These are phyloP conservation scores for Gracilaria domingensis DNA, from an alignment of 23 red algal species.

Conservation along the genomic window DNA sequence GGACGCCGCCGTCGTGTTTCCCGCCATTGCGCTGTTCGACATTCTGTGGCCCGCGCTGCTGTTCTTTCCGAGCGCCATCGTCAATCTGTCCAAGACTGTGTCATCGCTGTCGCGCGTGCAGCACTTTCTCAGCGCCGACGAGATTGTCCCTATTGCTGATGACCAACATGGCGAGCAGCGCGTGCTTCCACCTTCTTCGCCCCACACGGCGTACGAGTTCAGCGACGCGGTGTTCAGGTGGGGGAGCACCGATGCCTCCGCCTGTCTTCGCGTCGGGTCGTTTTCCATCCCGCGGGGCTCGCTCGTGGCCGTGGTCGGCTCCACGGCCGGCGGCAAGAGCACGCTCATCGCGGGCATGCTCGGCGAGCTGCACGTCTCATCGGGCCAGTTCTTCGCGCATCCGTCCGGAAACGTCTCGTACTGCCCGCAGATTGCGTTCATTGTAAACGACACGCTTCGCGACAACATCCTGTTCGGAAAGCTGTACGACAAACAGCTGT, in stretches of 20 bases:
- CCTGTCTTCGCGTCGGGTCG: constrained; percentile 42
- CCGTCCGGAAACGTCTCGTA: constrained; percentile 48
- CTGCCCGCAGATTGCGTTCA: constrained; percentile 82
- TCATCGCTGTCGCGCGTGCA: constrained; percentile 66
- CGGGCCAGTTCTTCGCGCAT: constrained; percentile 34
- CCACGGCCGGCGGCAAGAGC: constrained; percentile 85
- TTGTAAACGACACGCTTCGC: constrained; percentile 87
- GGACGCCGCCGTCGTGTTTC: constrained; percentile 71
- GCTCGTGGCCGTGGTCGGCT: constrained; percentile 76
- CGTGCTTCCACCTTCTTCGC: background rate
- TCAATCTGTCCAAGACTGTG: constrained; percentile 50
- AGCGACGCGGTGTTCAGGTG: constrained; percentile 12
- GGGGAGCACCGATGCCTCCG: background rate
- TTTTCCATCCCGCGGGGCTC: constrained; percentile 71
- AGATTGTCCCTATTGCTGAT: constrained; percentile 7
- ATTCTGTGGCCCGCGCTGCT: constrained; percentile 89
- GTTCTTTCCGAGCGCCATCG: constrained; percentile 77
- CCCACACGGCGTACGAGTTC: background rate
- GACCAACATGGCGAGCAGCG: background rate
- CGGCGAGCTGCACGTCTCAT: constrained; percentile 73
- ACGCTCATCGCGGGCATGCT: constrained; percentile 85
- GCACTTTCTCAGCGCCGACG: constrained; percentile 66
- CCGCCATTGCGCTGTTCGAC: constrained; percentile 89
- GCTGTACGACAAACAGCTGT: constrained; percentile 55
- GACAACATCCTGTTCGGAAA: constrained; percentile 92